A percentile compares a stretch with the other conserved stretches of the same genome.
Conservation (phyloP, 805 yeast genomes). For the Debaryomyces tyrocola region DNA sequence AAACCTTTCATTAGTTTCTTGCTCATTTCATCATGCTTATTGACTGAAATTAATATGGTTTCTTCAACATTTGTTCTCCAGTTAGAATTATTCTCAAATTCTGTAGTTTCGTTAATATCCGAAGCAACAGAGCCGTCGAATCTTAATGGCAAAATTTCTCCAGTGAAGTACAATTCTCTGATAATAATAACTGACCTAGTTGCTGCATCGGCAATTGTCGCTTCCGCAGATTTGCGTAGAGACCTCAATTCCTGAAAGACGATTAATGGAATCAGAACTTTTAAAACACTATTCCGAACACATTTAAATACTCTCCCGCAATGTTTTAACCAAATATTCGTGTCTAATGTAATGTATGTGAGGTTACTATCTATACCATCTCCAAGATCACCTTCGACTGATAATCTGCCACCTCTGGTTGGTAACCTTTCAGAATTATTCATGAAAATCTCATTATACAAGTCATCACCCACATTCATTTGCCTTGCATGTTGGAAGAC, state of each 20-base stretch:
- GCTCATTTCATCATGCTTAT: conserved; percentile 41
- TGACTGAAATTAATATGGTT: conserved; percentile 54
- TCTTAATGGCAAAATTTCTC: conserved; percentile 57
- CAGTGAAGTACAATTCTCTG: conserved; percentile 61
- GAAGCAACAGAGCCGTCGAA: conserved; percentile 70
- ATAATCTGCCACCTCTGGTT: conserved; percentile 2
- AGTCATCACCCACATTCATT: conserved; percentile 14
- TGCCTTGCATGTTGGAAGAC: conserved; percentile 12
- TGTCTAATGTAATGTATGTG: conserved; percentile 66
- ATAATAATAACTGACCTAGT: conserved; percentile 76
- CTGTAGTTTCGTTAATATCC: conserved; percentile 68
- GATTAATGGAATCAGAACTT: conserved; percentile 65
- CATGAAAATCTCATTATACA: conserved; percentile 21
- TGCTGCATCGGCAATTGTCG: conserved; percentile 75
- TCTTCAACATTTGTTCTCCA: conserved; percentile 78
- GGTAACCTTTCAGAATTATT: conserved; percentile 15
- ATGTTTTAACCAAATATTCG: conserved; percentile 79
- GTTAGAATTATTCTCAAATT: conserved; percentile 68
- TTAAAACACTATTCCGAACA: conserved; percentile 57
- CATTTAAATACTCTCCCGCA: conserved; percentile 76
- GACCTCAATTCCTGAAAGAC: conserved; percentile 78
- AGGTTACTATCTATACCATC: conserved; percentile 55
- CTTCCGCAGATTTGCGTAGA: conserved; percentile 67
- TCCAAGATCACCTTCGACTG: conserved; percentile 51
- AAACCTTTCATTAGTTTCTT: conserved; percentile 42